Percentiles rank a stretch among this genome's conserved stretches.
These are phyloP conservation scores for Metschnikowia colocasiae DNA, from an alignment of 805 yeast genomes.

Conservation along the genomic window DNA sequence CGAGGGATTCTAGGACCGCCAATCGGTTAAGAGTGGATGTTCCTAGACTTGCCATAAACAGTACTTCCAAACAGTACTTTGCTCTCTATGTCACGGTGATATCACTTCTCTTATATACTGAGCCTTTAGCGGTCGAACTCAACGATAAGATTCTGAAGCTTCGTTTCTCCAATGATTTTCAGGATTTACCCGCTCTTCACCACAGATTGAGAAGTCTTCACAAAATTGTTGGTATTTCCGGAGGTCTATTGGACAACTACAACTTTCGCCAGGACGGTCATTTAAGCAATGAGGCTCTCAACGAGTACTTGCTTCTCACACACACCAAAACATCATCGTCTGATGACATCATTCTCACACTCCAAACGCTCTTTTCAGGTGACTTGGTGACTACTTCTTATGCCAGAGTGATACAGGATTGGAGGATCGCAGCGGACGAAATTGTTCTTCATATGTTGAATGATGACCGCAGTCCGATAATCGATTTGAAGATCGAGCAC, in stretches of 20 bases:
- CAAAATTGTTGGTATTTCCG: conserved; percentile 40
- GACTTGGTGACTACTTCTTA: conserved; percentile 19
- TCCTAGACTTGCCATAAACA: conserved; percentile 62
- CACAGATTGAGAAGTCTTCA: conserved; percentile 49
- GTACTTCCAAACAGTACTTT: conserved; percentile 72
- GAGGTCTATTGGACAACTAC: conserved; percentile 43
- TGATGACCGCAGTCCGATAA: conserved; percentile 37
- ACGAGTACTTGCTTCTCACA: conserved; percentile 39
- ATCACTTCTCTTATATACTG: conserved; percentile 66
- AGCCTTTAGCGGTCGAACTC: conserved; percentile 59
- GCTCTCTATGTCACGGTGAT: conserved; percentile 59
- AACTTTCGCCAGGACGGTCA: conserved; percentile 43
- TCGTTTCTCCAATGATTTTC: conserved; percentile 66
- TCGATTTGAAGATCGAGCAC: conserved; percentile 35
- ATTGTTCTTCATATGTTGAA: conserved; percentile 39
- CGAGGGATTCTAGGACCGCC: conserved; percentile 4
- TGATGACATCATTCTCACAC: conserved; percentile 33
- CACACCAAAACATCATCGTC: conserved; percentile 30
- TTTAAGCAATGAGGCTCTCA: conserved; percentile 47
- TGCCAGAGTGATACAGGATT: conserved; percentile 25
- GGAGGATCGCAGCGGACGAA: conserved; percentile 39
- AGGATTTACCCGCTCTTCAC: conserved; percentile 50
- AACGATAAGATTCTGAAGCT: conserved; percentile 62
- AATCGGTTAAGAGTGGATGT: conserved; percentile 58
- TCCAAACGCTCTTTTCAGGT: conserved; percentile 37